Evolutionary conservation across 2,329 filamentous ascomycete species (phyloP).

Genomic region (Graphiopsis chlorocephala): DNA sequence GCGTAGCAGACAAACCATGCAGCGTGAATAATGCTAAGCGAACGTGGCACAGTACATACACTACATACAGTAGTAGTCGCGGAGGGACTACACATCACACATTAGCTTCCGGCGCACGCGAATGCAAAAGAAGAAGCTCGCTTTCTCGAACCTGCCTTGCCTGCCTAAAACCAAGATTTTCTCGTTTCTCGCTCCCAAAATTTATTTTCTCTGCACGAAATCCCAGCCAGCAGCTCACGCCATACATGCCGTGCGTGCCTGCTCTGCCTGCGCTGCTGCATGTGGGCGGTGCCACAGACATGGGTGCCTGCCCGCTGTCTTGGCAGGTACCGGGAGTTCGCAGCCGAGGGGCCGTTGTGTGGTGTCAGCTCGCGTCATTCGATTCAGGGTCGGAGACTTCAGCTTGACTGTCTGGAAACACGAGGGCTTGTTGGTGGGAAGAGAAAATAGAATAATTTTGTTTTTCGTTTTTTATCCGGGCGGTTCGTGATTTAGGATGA

Average conservation of each 20-base stretch:
- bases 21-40: too few relatives aligned
- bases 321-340: not conserved
- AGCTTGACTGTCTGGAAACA: not conserved
- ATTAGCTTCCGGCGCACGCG: too few relatives aligned
- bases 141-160: too few relatives aligned
- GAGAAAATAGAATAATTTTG: not conserved
- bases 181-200: too few relatives aligned
- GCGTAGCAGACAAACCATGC: too few relatives aligned
- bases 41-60: too few relatives aligned
- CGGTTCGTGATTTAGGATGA: not conserved
- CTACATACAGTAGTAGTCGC: too few relatives aligned
- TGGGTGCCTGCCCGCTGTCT: not conserved
- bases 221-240: not conserved
- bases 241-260: not conserved
- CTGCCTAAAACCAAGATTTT: too few relatives aligned
- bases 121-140: too few relatives aligned
- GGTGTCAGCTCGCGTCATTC: not conserved
- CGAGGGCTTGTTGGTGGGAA: not conserved
- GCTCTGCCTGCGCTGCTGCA: too few relatives aligned
- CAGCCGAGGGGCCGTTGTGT: not conserved
- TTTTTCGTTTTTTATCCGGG: not conserved
- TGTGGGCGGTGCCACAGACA: not conserved
- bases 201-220: not conserved
- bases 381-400: not conserved
- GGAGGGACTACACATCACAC: too few relatives aligned